Evolutionary conservation across 352 stramenopile species (phyloP).

Genomic region (Globisporangium nunn): DNA sequence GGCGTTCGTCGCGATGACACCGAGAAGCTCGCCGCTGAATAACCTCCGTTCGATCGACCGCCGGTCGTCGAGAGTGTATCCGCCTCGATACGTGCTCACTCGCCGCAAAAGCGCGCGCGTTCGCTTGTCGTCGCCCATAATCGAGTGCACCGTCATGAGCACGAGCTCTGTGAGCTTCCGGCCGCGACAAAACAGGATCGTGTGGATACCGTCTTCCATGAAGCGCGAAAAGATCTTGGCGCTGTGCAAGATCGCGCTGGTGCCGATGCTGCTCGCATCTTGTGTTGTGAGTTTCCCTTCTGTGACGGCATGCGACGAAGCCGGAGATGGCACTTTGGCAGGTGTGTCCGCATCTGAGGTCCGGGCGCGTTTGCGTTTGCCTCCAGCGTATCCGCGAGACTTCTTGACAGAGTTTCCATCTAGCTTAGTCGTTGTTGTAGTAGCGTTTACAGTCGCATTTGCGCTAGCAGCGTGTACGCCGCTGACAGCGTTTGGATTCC

Average conservation of each 20-base stretch:
- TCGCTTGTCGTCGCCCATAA: constrained; percentile 46
- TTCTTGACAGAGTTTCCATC: too few species aligned
- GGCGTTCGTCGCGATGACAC: constrained; percentile 94
- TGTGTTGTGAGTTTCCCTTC: background rate
- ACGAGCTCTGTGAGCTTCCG: constrained; percentile 92
- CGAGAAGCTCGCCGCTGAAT: constrained; percentile 92
- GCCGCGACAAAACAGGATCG: constrained; percentile 93
- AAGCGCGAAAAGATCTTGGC: constrained; percentile 89
- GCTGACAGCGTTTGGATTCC: constrained; percentile 83
- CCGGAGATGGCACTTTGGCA: background rate
- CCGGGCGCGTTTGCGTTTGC: background rate
- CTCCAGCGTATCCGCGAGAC: background rate
- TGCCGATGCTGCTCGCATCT: constrained; percentile 7
- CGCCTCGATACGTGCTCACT: constrained; percentile 94
- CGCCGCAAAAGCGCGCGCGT: constrained; percentile 43
- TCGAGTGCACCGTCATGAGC: constrained; percentile 76
- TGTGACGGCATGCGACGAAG: background rate
- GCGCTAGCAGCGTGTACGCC: background rate
- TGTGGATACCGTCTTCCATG: constrained; percentile 86
- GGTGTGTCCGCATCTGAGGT: background rate
- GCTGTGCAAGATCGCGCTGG: constrained; percentile 86
- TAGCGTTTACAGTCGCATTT: too few species aligned
- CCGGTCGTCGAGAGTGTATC: constrained; percentile 90
- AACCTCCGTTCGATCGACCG: constrained; percentile 93
- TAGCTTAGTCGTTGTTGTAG: too few species aligned